A percentile compares a stretch with the other conserved stretches of the same genome.
phyloP scores from a whole-genome alignment of 805 yeast genomes.

The Wickerhamomyces alni region DNA sequence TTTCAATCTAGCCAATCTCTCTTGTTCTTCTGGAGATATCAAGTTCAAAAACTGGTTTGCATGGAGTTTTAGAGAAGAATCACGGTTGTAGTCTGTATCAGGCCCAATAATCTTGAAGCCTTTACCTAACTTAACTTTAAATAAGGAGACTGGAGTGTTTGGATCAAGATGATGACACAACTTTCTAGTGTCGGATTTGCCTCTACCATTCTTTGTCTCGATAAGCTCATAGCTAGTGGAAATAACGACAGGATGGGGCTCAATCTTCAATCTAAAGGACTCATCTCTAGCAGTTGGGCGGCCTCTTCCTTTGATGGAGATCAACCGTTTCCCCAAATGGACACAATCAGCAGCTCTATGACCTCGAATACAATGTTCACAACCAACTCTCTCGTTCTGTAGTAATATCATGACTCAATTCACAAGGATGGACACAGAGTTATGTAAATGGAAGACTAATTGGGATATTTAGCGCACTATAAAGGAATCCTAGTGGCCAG shows the following conservation, averaged over 20 bases:
- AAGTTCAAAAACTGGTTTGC: background rate
- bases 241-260: constrained; percentile 5
- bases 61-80: background rate
- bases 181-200: constrained; percentile 5
- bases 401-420: constrained; percentile 84
- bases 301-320: constrained; percentile 87
- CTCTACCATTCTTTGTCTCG: constrained; percentile 11
- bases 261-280: constrained; percentile 13
- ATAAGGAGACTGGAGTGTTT: constrained; percentile 3
- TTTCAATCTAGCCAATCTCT: background rate
- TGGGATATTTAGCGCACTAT: too few relatives aligned
- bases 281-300: constrained; percentile 51
- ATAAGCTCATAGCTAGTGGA: constrained; percentile 9
- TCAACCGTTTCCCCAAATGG: constrained; percentile 73
- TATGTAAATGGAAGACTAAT: too few relatives aligned
- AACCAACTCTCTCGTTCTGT: constrained; percentile 75
- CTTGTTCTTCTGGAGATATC: background rate
- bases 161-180: constrained; percentile 14
- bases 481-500: too few relatives aligned
- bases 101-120: constrained; percentile 12
- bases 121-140: constrained; percentile 8
- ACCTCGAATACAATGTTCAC: constrained; percentile 85
- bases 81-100: background rate
- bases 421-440: too few relatives aligned
- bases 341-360: constrained; percentile 85